Percentiles rank a stretch among this genome's conserved stretches.
These are phyloP conservation scores for Parastagonospora avenae DNA, from an alignment of 2,329 filamentous ascomycete species.

Conservation along the genomic window DNA sequence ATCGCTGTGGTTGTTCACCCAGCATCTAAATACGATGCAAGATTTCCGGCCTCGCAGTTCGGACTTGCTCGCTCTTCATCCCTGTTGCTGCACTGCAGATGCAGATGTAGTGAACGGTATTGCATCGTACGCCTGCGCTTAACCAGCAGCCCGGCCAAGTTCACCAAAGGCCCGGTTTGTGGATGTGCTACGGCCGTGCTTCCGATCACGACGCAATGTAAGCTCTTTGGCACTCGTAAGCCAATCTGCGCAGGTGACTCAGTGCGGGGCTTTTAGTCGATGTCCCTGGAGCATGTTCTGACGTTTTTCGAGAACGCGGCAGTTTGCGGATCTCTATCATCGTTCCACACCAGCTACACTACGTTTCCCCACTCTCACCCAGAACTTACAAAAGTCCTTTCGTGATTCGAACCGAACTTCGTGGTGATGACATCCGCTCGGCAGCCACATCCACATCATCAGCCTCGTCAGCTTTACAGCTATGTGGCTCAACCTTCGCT, in stretches of 20 bases:
- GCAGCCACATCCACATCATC: neutral
- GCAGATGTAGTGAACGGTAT: neutral
- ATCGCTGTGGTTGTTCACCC: neutral
- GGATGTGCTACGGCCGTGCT: neutral
- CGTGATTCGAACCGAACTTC: neutral
- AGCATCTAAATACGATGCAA: neutral
- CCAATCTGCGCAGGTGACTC: slow-evolving; percentile 4
- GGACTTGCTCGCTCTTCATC: slow-evolving; percentile 7
- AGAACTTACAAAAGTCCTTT: neutral
- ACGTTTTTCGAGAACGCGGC: neutral
- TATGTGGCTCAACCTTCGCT: slow-evolving; percentile 21
- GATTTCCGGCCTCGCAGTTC: neutral
- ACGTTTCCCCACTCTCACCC: neutral
- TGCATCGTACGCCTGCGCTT: neutral
- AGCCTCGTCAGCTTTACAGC: slow-evolving; percentile 20
- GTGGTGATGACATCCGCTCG: neutral
- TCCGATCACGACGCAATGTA: slow-evolving; percentile 3
- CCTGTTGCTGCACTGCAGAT: neutral
- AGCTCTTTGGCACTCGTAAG: slow-evolving; percentile 13
- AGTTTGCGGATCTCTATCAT: neutral
- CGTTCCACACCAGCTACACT: neutral
- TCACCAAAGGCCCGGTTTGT: neutral
- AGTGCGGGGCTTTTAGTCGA: slow-evolving; percentile 15
- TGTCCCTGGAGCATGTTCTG: slow-evolving; percentile 1
- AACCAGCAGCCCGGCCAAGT: neutral